Conservation (phyloP, 2,329 filamentous ascomycete species). For the Immersiporthe knoxdaviesiana region DNA sequence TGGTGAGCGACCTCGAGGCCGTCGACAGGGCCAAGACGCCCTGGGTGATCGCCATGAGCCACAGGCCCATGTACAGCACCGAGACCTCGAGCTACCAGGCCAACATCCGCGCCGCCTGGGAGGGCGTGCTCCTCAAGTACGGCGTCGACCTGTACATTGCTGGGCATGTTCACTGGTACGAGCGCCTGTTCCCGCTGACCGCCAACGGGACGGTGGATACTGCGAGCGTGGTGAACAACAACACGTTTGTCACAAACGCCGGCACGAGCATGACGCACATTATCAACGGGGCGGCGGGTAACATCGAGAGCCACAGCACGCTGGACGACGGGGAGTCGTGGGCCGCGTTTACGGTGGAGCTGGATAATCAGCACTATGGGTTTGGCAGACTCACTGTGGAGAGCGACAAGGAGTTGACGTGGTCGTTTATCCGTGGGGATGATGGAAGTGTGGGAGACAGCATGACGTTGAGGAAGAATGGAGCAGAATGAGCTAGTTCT, state of each 20-base stretch:
- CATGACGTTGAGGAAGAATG: slow-evolving; percentile 36
- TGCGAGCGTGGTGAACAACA: slow-evolving; percentile 47
- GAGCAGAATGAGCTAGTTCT: neutral
- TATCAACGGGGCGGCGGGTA: slow-evolving; percentile 57
- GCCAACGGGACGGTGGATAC: slow-evolving; percentile 44
- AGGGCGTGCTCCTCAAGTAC: slow-evolving; percentile 47
- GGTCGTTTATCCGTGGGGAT: slow-evolving; percentile 46
- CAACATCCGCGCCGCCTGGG: slow-evolving; percentile 49
- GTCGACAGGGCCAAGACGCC: slow-evolving; percentile 52
- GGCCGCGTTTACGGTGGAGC: slow-evolving; percentile 47
- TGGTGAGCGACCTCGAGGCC: slow-evolving; percentile 47
- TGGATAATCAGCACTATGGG: slow-evolving; percentile 51
- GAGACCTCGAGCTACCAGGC: slow-evolving; percentile 46
- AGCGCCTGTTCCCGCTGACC: slow-evolving; percentile 32
- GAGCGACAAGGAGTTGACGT: slow-evolving; percentile 29
- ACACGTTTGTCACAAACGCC: slow-evolving; percentile 52
- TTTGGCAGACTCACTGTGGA: slow-evolving; percentile 50
- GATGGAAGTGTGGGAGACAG: slow-evolving; percentile 44
- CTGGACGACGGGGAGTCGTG: slow-evolving; percentile 39
- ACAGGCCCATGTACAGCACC: slow-evolving; percentile 53
- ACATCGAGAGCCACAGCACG: slow-evolving; percentile 53
- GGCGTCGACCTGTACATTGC: slow-evolving; percentile 52
- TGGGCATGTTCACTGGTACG: slow-evolving; percentile 35
- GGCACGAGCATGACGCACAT: slow-evolving; percentile 54
- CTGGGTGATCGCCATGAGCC: slow-evolving; percentile 54